Evolutionary conservation across 768 basidiomycete species (phyloP), one percentile per base, ranked within the genome.

Genomic region (Pleurotus platypus): DNA sequence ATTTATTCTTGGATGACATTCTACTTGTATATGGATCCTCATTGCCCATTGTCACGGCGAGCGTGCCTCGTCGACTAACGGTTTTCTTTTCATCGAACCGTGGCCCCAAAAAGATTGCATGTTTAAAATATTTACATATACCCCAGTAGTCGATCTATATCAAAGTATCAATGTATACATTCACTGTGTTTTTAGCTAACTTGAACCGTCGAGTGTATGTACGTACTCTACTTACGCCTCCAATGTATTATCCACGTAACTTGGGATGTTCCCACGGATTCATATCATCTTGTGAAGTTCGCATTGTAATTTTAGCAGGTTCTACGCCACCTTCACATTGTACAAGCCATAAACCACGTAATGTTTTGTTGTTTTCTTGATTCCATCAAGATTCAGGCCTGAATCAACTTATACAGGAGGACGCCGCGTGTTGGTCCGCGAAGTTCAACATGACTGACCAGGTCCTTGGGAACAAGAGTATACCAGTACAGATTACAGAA

Each of bases 121-220:
- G 26, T 26, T 16, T 18, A 35, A 54, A 39, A 16, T 54, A 54
- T 54, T 54, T 43, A 42, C 27, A 45, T 37, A 54, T 54, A 54
- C 51, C 51, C 51, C 51, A 54, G 18, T 35, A 45, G 42, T 18
- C 51, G 15, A 27, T 42, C 51, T 38, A 42, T 54, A 39, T 54
- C 51, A 42, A 54, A 54, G 35, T 54, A 40, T 54, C 39, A 40
- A 42, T 43, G 35, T 51, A 51, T 35, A n/a, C 49, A 51, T 37
- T 51, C 49, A 51, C 49, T 51, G 51, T 54, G 51, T 54, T 54
- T 54, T 54, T 54, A 54, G 51, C 42, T 42, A 18, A 38, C 39
- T 40, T 48, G 16, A 13, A 20, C 18, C n/a, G 16, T 48, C 46
- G 5, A 48, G 22, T 45, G 20, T n/a, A 16, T 45, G 43, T 48